Evolutionary conservation across 192 early-diverging fungal species (phyloP).

Genomic region (Paraglomus brasilianum): DNA sequence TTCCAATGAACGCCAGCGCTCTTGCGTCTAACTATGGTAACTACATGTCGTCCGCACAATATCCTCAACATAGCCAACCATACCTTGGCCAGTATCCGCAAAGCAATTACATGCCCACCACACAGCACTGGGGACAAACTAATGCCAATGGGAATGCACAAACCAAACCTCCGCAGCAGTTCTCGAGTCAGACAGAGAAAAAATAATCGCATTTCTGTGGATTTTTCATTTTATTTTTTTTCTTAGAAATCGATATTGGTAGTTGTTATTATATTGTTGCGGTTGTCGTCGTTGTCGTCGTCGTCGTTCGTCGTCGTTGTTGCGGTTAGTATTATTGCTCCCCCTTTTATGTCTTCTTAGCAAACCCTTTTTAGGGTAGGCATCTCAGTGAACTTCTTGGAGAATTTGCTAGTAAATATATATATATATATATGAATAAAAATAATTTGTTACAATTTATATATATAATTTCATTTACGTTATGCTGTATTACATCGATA

Average conservation of each 20-base stretch:
- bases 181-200: slow-evolving; percentile 10
- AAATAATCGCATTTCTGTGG: not conserved
- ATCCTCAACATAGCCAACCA: slow-evolving; percentile 25
- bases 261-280: too few relatives aligned
- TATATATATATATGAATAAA: too few relatives aligned
- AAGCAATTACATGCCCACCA: slow-evolving; percentile 19
- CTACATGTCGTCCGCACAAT: slow-evolving; percentile 13
- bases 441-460: too few relatives aligned
- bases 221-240: not conserved
- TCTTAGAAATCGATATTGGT: not conserved
- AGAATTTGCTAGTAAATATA: too few relatives aligned
- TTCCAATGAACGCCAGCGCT: not conserved
- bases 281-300: too few relatives aligned
- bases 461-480: too few relatives aligned
- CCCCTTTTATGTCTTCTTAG: too few relatives aligned
- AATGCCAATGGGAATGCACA: not conserved
- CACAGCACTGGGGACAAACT: not conserved
- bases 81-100: slow-evolving; percentile 11
- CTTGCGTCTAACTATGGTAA: not conserved
- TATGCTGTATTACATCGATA: too few relatives aligned
- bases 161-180: slow-evolving; percentile 13
- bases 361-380: too few relatives aligned
- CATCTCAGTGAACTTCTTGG: too few relatives aligned
- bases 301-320: too few relatives aligned
- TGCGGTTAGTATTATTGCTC: too few relatives aligned